phyloP scores from a whole-genome alignment of 2,329 filamentous ascomycete species.

The Macrophomina tecta region DNA sequence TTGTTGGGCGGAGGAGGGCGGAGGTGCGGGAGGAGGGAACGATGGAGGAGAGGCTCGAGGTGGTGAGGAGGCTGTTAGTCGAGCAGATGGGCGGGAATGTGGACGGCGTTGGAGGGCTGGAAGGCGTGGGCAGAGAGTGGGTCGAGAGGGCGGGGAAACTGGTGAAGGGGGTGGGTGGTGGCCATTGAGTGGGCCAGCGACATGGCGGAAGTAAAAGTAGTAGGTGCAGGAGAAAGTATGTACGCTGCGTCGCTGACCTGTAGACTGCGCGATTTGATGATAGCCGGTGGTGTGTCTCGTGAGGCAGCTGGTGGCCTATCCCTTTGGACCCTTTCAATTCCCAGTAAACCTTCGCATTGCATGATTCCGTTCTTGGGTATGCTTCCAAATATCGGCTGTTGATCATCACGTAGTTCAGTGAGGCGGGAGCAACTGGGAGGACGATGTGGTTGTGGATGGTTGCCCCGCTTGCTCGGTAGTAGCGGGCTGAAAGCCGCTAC shows the following conservation, averaged over 20 bases:
- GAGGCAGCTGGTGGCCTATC: too few relatives aligned
- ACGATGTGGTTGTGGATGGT: neutral
- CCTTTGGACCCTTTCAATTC: too few relatives aligned
- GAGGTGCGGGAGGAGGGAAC: constrained; percentile 51
- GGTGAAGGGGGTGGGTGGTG: constrained; percentile 52
- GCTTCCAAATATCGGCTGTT: neutral
- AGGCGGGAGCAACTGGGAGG: neutral
- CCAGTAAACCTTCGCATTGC: too few relatives aligned
- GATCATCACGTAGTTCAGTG: neutral
- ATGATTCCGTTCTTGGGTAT: too few relatives aligned
- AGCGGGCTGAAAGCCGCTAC: neutral
- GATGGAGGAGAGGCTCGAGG: constrained; percentile 50
- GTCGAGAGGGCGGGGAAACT: constrained; percentile 57
- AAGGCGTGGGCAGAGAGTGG: constrained; percentile 56
- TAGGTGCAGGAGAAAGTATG: neutral
- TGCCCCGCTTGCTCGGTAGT: neutral
- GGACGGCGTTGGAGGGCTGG: constrained; percentile 48
- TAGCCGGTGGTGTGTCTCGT: neutral
- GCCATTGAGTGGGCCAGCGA: constrained; percentile 42
- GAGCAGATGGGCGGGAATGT: constrained; percentile 46
- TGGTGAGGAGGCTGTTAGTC: constrained; percentile 60
- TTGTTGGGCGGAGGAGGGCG: constrained; percentile 67
- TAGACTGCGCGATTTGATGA: neutral
- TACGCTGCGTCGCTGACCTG: neutral
- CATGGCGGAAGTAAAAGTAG: too few relatives aligned